phyloP scores from a whole-genome alignment of 2,329 filamentous ascomycete species.

The Xylariaceae sp. region DNA sequence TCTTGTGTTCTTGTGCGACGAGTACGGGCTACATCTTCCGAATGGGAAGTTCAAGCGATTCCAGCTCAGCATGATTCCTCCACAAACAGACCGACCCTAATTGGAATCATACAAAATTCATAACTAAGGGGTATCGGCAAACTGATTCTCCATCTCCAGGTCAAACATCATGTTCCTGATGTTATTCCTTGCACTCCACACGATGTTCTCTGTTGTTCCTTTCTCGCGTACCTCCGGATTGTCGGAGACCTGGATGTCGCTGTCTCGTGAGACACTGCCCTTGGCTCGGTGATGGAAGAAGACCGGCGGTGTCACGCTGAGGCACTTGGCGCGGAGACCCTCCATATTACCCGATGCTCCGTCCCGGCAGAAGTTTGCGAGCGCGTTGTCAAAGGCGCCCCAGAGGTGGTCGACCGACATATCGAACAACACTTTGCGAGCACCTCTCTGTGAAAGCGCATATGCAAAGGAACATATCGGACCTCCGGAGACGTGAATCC shows the following conservation, averaged over 20 bases:
- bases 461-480: slow-evolving; percentile 32
- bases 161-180: slow-evolving; percentile 31
- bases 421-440: slow-evolving; percentile 29
- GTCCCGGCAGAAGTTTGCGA: slow-evolving; percentile 31
- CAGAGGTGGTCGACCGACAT: slow-evolving; percentile 30
- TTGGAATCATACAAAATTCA: neutral
- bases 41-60: neutral
- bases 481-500: slow-evolving; percentile 26
- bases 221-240: slow-evolving; percentile 23
- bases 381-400: slow-evolving; percentile 32
- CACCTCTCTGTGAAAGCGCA: slow-evolving; percentile 28
- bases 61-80: neutral
- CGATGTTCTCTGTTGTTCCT: slow-evolving; percentile 33
- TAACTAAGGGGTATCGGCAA: neutral
- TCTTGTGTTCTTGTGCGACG: no score
- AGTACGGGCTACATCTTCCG: no score
- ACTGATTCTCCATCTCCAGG: slow-evolving; percentile 29
- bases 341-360: slow-evolving; percentile 21
- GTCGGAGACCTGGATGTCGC: slow-evolving; percentile 29
- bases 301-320: slow-evolving; percentile 32
- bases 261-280: slow-evolving; percentile 27
- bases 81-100: neutral
- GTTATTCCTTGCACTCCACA: slow-evolving; percentile 34
- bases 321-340: slow-evolving; percentile 31
- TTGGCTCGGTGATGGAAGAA: slow-evolving; percentile 33